Conservation (phyloP, 2,329 filamentous ascomycete genomes). For the Knoxdaviesia proteae region DNA sequence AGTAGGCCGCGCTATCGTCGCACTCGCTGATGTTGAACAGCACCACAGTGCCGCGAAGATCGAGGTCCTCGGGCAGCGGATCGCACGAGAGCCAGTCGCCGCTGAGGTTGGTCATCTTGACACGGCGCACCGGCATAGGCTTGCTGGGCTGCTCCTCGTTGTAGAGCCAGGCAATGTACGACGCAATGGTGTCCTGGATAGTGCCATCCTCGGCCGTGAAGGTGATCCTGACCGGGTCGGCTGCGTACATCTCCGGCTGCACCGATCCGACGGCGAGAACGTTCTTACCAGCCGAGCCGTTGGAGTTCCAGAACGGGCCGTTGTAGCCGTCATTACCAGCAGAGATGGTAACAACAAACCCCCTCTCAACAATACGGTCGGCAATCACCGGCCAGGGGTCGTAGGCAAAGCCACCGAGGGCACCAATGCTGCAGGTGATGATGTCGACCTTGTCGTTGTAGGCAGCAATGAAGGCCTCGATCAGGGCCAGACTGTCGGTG, state of each 20-base stretch:
- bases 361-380: constrained; percentile 20
- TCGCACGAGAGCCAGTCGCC: too few relatives aligned
- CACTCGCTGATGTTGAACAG: too few relatives aligned
- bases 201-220: too few relatives aligned
- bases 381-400: constrained; percentile 21
- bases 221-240: constrained; percentile 9
- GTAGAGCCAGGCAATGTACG: too few relatives aligned
- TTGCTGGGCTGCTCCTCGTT: too few relatives aligned
- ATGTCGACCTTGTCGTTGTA: constrained; percentile 17
- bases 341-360: constrained; percentile 27
- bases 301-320: constrained; percentile 24
- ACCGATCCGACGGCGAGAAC: constrained; percentile 23
- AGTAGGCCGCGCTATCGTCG: too few relatives aligned
- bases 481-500: constrained; percentile 12
- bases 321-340: constrained; percentile 27
- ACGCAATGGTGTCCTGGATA: too few relatives aligned
- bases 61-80: too few relatives aligned
- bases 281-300: constrained; percentile 18
- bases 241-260: constrained; percentile 3
- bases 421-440: constrained; percentile 20
- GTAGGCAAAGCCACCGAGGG: constrained; percentile 16
- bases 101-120: too few relatives aligned
- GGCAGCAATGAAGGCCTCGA: constrained; percentile 15
- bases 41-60: too few relatives aligned
- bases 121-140: too few relatives aligned